Conservation (phyloP, 2,329 filamentous ascomycete species). For the Metarhizium rileyi region DNA sequence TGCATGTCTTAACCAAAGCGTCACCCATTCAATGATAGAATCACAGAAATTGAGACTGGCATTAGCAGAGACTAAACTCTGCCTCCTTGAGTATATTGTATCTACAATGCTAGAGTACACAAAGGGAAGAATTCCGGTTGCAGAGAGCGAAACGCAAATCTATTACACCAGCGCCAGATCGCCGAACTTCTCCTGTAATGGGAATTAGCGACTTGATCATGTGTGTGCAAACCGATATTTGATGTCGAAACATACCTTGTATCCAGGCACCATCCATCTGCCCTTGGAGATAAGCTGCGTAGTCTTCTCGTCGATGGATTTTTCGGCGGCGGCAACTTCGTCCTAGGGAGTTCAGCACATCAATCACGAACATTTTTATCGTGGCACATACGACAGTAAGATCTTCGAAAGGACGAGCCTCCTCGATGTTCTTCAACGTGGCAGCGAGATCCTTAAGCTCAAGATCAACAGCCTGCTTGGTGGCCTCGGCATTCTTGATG, state of each 20-base stretch:
- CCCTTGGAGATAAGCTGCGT: conserved; percentile 91
- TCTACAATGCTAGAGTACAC: conserved; percentile 65
- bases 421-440: conserved; percentile 95
- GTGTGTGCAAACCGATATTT: not conserved
- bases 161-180: conserved; percentile 88
- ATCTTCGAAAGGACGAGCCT: conserved; percentile 89
- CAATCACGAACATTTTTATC: not conserved
- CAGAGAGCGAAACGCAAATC: conserved; percentile 24
- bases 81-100: conserved; percentile 34
- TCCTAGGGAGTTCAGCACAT: conserved; percentile 48
- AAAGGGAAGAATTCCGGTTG: conserved; percentile 36
- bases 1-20: not conserved
- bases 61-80: conserved; percentile 24
- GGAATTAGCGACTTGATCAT: conserved; percentile 32
- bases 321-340: conserved; percentile 86
- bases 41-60: conserved; percentile 10
- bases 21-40: not conserved
- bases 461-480: conserved; percentile 89
- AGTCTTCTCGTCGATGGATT: conserved; percentile 97
- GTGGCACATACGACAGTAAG: conserved; percentile 79
- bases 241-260: conserved; percentile 71
- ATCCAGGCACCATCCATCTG: conserved; percentile 95
- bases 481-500: conserved; percentile 91
- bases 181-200: conserved; percentile 87
- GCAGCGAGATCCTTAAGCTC: conserved; percentile 91